These are phyloP conservation scores for Ascochyta fabae DNA, from an alignment of 2,329 filamentous ascomycete genomes.

Conservation along the genomic window DNA sequence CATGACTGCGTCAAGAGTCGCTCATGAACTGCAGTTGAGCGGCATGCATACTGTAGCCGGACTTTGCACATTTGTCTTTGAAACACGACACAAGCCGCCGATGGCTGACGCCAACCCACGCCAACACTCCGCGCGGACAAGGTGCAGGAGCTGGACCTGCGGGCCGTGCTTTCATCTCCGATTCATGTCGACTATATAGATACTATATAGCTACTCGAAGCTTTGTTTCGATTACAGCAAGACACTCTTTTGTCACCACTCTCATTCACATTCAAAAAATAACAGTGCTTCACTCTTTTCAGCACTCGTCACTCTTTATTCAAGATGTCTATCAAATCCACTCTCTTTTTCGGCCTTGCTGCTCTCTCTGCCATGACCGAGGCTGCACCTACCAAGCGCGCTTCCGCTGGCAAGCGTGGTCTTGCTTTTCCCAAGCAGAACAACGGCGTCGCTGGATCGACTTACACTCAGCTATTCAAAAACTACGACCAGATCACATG, in stretches of 20 bases:
- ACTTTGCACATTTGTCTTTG: constrained; percentile 14
- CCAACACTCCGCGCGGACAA: constrained; percentile 19
- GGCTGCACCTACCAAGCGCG: constrained; percentile 37
- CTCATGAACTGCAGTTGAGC: constrained; percentile 16
- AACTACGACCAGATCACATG: constrained; percentile 56
- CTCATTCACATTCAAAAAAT: constrained; percentile 2
- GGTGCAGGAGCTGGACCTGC: constrained; percentile 18
- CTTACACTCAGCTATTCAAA: constrained; percentile 31
- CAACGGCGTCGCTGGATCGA: constrained; percentile 31
- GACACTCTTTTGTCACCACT: constrained; percentile 19
- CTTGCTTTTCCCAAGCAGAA: constrained; percentile 39
- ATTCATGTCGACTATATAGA: constrained; percentile 15
- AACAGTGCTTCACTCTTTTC: constrained; percentile 19
- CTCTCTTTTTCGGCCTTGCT: constrained; percentile 37
- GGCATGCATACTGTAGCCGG: constrained; percentile 10
- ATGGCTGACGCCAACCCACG: constrained; percentile 15
- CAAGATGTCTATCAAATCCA: constrained; percentile 18
- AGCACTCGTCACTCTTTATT: constrained; percentile 14
- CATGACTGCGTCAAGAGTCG: constrained; percentile 11
- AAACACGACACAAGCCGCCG: constrained; percentile 18
- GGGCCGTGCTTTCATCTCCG: constrained; percentile 20
- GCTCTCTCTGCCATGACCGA: constrained; percentile 37
- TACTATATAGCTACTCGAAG: constrained; percentile 9
- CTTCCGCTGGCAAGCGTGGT: constrained; percentile 37
- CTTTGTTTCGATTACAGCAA: constrained; percentile 13